Base-by-base conservation (phyloP, 257 asterid species). In the Gentiana dahurica region DNA sequence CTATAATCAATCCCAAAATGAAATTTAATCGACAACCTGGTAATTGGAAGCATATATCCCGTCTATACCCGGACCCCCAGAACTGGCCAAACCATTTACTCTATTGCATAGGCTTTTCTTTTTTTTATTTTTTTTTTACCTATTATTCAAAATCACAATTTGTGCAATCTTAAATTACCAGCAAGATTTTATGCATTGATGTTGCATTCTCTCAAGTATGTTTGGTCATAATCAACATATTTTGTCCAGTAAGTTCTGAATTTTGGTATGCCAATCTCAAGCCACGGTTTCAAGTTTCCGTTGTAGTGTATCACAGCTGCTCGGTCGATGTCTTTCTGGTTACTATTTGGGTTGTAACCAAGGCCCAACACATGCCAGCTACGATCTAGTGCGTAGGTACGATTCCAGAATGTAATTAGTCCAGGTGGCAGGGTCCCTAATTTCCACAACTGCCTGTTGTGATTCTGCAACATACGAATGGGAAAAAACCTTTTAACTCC, bases 381-480 rank as follows among this genome's bases (percentile, higher is more conserved):
- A 60, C 77, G 81, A 56, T 83, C 85, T 5, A 90, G 96, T 38
- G 78, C 71, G 58, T 60, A 82, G 1, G 82, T 90, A 3, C 77
- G 81, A 36, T 87, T 81, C 96, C 95, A 87, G 68, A 90, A 90
- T 13, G 98, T 90, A 64, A 87, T 79, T 67, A 90, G 71, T 46
- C 98, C 98, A 3, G 98, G 98, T 12, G 98, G 98, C 48, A 90
- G 66, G 4, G 98, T 90, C 55, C 96, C 98, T 51, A 91, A 79
- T 73, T 86, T 87, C 98, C 98, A 91, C 13, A 91, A 71, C 64
- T 65, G 75, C 64, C 96, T 84, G 57, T 87, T 86, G 35, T 79
- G 92, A 65, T 91, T 91, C 98, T 90, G 87, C 47, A 65, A 54
- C 13, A 50, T 34, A 70, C 1, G 9, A 4, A 24, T 24, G 24